A percentile compares a stretch with the other conserved stretches of the same genome.
Evolutionary conservation across 192 early-diverging fungal genomes (phyloP).

Genomic region (Rhizoclosmatium sp.): DNA sequence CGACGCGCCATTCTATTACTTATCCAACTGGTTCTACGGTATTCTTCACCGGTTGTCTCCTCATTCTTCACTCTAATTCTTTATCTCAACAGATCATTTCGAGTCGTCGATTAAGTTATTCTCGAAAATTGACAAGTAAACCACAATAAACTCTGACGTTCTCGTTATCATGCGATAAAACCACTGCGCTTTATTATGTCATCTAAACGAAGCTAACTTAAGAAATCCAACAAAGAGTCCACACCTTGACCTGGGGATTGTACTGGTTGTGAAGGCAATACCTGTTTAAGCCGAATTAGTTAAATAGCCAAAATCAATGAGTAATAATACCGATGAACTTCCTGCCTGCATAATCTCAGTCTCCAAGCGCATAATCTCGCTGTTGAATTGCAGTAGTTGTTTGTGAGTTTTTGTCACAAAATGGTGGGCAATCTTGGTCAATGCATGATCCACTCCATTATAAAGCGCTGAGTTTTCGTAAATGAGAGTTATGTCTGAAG

Average conservation of each 20-base stretch:
- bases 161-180: no score
- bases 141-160: no score
- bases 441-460: slow-evolving; percentile 58
- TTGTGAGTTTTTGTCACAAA: slow-evolving; percentile 45
- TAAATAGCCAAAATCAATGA: no score
- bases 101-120: slow-evolving; percentile 21
- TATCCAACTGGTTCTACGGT: slow-evolving; percentile 51
- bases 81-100: slow-evolving; percentile 10
- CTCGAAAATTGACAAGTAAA: slow-evolving; percentile 18
- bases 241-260: no score
- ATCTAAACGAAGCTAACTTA: no score
- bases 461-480: slow-evolving; percentile 61
- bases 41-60: not conserved
- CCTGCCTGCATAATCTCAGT: slow-evolving; percentile 9
- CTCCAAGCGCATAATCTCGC: slow-evolving; percentile 22
- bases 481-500: slow-evolving; percentile 61
- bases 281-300: not conserved
- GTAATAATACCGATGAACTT: no score
- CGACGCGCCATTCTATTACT: slow-evolving; percentile 62
- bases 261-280: not conserved
- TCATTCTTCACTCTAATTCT: slow-evolving; percentile 3
- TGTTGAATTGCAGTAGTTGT: not conserved
- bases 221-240: no score
- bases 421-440: slow-evolving; percentile 52
- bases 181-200: no score